A percentile compares a stretch with the other conserved stretches of the same genome.
Conservation (phyloP, 2,329 filamentous ascomycete genomes). For the Podosphaera aphanis region DNA sequence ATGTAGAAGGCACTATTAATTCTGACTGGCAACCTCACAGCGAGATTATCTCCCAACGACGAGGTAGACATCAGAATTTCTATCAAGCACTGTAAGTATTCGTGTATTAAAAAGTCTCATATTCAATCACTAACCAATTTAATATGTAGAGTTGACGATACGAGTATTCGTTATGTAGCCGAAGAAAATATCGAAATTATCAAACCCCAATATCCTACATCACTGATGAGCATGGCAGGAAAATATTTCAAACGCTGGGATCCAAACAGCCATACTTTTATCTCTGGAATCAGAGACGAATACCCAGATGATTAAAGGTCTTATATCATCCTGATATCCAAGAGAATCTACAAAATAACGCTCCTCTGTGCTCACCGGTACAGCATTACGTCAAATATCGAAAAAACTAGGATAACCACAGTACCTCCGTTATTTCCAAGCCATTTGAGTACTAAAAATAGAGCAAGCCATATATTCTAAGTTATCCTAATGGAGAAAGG, state of each 20-base stretch:
- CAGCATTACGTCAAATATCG: too few species aligned
- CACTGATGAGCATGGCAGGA: slow-evolving; percentile 48
- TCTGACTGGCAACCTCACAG: slow-evolving; percentile 37
- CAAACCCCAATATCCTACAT: slow-evolving; percentile 24
- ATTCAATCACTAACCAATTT: slow-evolving; percentile 12
- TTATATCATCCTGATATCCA: not conserved
- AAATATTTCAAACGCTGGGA: slow-evolving; percentile 82
- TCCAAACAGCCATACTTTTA: slow-evolving; percentile 36
- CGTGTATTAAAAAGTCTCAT: slow-evolving; percentile 1
- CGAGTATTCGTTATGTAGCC: slow-evolving; percentile 48
- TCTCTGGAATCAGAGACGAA: slow-evolving; percentile 62
- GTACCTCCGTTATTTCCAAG: too few species aligned
- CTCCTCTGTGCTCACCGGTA: not conserved
- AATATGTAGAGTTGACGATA: slow-evolving; percentile 35
- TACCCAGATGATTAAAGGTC: slow-evolving; percentile 54
- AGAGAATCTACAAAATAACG: not conserved
- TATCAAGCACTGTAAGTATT: slow-evolving; percentile 65
- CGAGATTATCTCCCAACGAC: slow-evolving; percentile 34
- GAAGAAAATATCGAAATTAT: slow-evolving; percentile 61
- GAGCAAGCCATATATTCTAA: too few species aligned
- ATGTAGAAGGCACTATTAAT: slow-evolving; percentile 29
- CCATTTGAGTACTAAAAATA: too few species aligned
- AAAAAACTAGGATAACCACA: too few species aligned
- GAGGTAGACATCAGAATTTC: slow-evolving; percentile 44
- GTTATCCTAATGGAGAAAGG: too few species aligned